Evolutionary conservation across 768 basidiomycete species (phyloP).

Genomic region (Boletus reticulatus): DNA sequence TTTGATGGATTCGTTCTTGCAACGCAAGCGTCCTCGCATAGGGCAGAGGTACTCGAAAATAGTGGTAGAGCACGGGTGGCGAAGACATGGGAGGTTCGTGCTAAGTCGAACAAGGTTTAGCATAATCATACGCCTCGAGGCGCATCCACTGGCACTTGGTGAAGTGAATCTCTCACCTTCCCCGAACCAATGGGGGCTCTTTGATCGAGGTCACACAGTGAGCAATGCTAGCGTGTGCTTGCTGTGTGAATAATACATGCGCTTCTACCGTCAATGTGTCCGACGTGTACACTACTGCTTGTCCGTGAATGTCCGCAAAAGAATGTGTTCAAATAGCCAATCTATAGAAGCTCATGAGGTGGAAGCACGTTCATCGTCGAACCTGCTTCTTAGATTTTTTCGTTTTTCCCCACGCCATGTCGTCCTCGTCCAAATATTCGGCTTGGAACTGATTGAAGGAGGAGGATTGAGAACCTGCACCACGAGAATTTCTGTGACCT

Average conservation of each 20-base stretch:
- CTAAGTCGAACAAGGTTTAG: neutral
- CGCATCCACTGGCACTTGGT: no score
- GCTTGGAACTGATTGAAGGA: constrained; percentile 15
- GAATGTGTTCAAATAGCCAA: neutral
- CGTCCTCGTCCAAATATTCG: constrained; percentile 26
- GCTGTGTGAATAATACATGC: neutral
- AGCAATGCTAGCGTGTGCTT: neutral
- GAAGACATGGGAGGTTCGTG: constrained; percentile 26
- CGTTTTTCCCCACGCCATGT: constrained; percentile 26
- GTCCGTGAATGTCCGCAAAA: neutral
- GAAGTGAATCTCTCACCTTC: no score
- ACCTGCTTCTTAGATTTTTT: constrained; percentile 9
- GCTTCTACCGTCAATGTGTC: no score
- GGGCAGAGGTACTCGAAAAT: constrained; percentile 75
- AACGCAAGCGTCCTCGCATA: constrained; percentile 66
- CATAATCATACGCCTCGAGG: no score
- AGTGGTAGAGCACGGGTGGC: constrained; percentile 73
- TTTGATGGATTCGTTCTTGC: constrained; percentile 67
- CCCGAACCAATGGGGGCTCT: no score
- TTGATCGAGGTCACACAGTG: no score
- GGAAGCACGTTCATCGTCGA: neutral
- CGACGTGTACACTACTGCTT: no score
- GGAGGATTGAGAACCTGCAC: neutral
- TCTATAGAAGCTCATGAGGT: no score
- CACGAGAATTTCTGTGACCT: neutral